These are phyloP conservation scores for Dionaea muscipula DNA, from an alignment of 179 eudicot genomes.

Conservation along the genomic window DNA sequence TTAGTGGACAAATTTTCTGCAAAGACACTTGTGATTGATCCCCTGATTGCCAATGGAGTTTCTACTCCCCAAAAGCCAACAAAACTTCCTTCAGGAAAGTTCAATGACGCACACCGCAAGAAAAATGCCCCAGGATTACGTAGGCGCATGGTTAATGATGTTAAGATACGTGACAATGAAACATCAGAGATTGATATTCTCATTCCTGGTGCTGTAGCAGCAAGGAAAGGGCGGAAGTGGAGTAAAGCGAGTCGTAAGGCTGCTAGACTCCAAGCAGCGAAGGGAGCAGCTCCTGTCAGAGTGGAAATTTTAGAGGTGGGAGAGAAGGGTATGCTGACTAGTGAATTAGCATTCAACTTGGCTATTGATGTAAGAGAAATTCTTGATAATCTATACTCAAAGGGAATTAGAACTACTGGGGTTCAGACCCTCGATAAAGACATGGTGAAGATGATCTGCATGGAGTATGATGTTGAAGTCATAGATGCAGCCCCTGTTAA, in stretches of 20 bases:
- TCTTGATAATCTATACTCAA: slow-evolving; percentile 57
- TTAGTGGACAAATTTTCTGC: slow-evolving; percentile 80
- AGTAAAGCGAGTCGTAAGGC: slow-evolving; percentile 88
- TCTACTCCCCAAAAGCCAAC: slow-evolving; percentile 71
- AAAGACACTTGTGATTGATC: slow-evolving; percentile 53
- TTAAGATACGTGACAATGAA: slow-evolving; percentile 45
- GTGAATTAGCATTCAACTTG: slow-evolving; percentile 76
- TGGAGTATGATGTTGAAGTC: slow-evolving; percentile 71
- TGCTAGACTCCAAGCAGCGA: slow-evolving; percentile 76
- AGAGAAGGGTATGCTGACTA: slow-evolving; percentile 73
- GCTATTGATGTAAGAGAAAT: slow-evolving; percentile 87
- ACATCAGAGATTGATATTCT: slow-evolving; percentile 58
- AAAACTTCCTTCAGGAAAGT: slow-evolving; percentile 43
- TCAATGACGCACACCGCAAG: slow-evolving; percentile 54
- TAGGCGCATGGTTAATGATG: slow-evolving; percentile 43
- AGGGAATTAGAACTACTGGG: slow-evolving; percentile 71
- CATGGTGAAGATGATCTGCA: slow-evolving; percentile 90
- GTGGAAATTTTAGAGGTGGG: slow-evolving; percentile 86
- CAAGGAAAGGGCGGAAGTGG: slow-evolving; percentile 87
- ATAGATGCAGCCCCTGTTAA: slow-evolving; percentile 46
- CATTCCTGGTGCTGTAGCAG: slow-evolving; percentile 38
- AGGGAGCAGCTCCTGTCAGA: slow-evolving; percentile 79
- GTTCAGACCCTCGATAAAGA: slow-evolving; percentile 66
- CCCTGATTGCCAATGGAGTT: slow-evolving; percentile 56
- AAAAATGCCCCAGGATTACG: slow-evolving; percentile 48